Evolutionary conservation across 1,139 yeast species (phyloP).

Genomic region (Hemisphaericaspora lyxosophila): DNA sequence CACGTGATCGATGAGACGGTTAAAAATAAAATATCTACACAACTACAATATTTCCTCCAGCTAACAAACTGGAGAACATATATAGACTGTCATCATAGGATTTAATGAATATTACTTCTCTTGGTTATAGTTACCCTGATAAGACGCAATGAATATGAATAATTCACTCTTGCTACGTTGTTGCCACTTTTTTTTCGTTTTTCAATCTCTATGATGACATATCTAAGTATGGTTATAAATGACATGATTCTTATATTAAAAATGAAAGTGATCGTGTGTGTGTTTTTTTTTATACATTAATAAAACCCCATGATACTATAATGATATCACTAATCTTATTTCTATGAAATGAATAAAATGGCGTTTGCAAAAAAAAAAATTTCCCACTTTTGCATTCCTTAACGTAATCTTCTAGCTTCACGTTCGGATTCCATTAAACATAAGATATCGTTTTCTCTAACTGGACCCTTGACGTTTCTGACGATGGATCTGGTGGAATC

Average conservation of each 20-base stretch:
- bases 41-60: too few species aligned
- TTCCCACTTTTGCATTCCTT: slow-evolving; percentile 11
- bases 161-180: too few species aligned
- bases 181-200: too few species aligned
- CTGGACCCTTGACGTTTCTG: slow-evolving; percentile 99
- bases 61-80: too few species aligned
- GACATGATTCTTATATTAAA: background rate
- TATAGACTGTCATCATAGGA: too few species aligned
- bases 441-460: slow-evolving; percentile 98
- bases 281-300: background rate
- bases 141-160: too few species aligned
- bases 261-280: background rate
- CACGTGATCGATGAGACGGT: too few species aligned
- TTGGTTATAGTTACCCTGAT: too few species aligned
- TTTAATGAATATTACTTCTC: too few species aligned
- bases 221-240: background rate
- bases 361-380: slow-evolving; percentile 5
- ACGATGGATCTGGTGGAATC: slow-evolving; percentile 98
- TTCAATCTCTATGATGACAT: background rate
- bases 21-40: too few species aligned
- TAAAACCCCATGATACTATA: background rate
- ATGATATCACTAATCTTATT: too few species aligned
- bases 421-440: slow-evolving; percentile 99
- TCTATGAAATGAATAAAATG: slow-evolving; percentile 4
- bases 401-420: slow-evolving; percentile 85